phyloP scores from a whole-genome alignment of 495 filamentous ascomycete genomes.

The Aspergillus heteromorphus region DNA sequence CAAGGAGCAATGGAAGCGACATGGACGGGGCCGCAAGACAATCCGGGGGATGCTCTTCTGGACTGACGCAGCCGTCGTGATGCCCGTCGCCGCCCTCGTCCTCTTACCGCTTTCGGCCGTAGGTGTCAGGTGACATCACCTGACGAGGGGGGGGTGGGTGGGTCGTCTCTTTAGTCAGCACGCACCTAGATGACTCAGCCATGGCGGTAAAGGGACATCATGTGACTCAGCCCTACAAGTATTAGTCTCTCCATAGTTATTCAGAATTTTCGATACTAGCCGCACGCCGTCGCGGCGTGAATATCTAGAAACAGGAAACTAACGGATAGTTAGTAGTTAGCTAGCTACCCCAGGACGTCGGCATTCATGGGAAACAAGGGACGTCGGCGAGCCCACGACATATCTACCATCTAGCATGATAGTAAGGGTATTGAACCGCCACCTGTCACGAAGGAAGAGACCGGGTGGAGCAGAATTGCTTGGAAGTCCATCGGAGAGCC shows the following conservation, averaged over 20 bases:
- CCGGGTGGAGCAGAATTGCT: too few relatives aligned
- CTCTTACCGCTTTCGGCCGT: slow-evolving; percentile 1
- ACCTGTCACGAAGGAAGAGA: too few relatives aligned
- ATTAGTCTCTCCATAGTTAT: neutral
- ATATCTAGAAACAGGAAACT: neutral
- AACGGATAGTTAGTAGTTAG: neutral
- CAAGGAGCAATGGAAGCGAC: neutral
- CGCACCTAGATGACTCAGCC: neutral
- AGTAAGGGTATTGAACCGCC: too few relatives aligned
- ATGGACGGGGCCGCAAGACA: neutral
- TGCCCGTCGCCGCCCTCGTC: neutral
- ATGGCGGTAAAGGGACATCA: neutral
- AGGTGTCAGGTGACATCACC: slow-evolving; percentile 9
- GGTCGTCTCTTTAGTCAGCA: neutral
- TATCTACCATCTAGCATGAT: too few relatives aligned
- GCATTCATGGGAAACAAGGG: too few relatives aligned
- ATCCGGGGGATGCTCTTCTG: neutral
- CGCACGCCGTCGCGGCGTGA: neutral
- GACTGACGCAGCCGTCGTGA: neutral
- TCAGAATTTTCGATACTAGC: too few relatives aligned
- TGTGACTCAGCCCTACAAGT: slow-evolving; percentile 20
- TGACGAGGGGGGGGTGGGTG: too few relatives aligned
- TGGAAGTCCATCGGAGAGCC: too few relatives aligned
- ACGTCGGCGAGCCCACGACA: too few relatives aligned
- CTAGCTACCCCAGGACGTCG: too few relatives aligned